Evolutionary conservation across 441 rosid genomes (phyloP), one percentile per base, ranked within the genome.

Genomic region (Breynia disticha): DNA sequence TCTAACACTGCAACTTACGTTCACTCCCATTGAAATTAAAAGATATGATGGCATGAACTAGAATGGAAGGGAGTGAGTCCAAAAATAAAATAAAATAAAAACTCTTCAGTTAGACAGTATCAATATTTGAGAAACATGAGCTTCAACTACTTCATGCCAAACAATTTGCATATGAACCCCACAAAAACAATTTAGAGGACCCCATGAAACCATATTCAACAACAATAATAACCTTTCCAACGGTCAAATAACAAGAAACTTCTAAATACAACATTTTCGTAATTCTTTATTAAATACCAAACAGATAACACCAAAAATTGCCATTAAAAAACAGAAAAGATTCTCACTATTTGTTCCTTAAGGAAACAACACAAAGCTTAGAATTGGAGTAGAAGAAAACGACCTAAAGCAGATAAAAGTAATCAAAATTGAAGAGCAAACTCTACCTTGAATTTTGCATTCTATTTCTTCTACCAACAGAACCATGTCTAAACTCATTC

Each of bases 381-480:
- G 17, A 3, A 48, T n/a, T 51, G 32, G n/a, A 49, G 47, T 37
- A 5, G 41, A 21, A 2, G 7, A 20, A 11, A 38, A 52, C 4
- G 3, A 22, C 41, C 6, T 6, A 5, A 37, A 50, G 16, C 10
- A 39, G 15, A 19, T 9, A 14, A n/a, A 41, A 54, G 46, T 13
- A 18, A 46, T 21, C 39, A 46, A 52, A 8, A 59, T 28, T 42
- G n/a, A 43, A 53, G n/a, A 7, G 49, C 24, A 46, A 24, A 48
- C 8, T 17, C 47, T 66, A 80, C 94, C 90, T 81, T 54, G 86
- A 77, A 52, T 63, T 72, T 54, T 64, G 61, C 37, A 69, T 55
- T 60, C 24, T 71, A 58, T 62, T 71, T 16, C 67, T 63, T 67
- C 57, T 70, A 39, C 72, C 73, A 64, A 77, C 44, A 64, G 67